Conservation (phyloP, 2,329 filamentous ascomycete species). For the Aspergillus pseudonomiae region DNA sequence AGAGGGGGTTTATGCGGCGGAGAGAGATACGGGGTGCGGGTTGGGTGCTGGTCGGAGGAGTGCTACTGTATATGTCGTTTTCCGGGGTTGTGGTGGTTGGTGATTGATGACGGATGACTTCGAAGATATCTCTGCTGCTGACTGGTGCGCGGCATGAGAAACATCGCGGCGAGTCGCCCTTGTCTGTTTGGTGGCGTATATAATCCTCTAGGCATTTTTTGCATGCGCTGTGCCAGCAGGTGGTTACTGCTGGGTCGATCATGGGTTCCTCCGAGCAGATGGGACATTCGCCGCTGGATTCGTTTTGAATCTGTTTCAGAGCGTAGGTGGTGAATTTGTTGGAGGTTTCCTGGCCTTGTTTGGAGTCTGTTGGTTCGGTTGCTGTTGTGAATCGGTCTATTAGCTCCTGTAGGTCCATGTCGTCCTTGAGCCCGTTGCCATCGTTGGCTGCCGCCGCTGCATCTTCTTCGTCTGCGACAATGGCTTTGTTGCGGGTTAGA, state of each 20-base stretch:
- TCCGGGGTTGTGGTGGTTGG: constrained; percentile 48
- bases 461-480: constrained; percentile 86
- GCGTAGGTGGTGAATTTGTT: constrained; percentile 85
- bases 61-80: constrained; percentile 44
- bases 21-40: constrained; percentile 59
- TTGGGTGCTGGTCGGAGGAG: constrained; percentile 37
- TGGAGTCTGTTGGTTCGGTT: constrained; percentile 59
- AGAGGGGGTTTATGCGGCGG: constrained; percentile 64
- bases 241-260: constrained; percentile 90
- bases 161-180: constrained; percentile 75
- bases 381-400: constrained; percentile 80
- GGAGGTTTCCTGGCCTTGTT: constrained; percentile 56
- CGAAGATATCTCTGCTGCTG: constrained; percentile 82
- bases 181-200: constrained; percentile 82
- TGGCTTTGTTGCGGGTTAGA: constrained; percentile 79
- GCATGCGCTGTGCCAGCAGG: constrained; percentile 97
- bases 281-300: constrained; percentile 86
- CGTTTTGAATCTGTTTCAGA: constrained; percentile 86
- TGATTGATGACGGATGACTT: constrained; percentile 76
- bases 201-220: constrained; percentile 90
- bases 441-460: constrained; percentile 77
- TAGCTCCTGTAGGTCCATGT: constrained; percentile 90
- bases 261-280: constrained; percentile 96
- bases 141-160: constrained; percentile 88
- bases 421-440: constrained; percentile 80